Percentiles rank a stretch among this genome's conserved stretches.
phyloP scores from a whole-genome alignment of 805 yeast species.

The Zygoascus biomembranicola region DNA sequence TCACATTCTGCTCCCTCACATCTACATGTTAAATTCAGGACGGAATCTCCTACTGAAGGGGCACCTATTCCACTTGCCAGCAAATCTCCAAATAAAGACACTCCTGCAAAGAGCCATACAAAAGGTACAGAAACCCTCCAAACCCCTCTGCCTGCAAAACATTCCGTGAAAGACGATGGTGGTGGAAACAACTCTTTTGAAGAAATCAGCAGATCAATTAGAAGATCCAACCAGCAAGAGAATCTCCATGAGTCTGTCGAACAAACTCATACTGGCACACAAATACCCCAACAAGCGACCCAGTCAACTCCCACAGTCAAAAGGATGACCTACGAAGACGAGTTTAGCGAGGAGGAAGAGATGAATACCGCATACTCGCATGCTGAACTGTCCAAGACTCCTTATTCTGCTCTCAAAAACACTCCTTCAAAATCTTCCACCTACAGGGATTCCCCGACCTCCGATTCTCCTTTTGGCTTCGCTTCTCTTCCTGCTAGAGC shows the following conservation, averaged over 20 bases:
- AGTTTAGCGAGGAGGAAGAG: background rate
- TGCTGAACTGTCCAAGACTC: background rate
- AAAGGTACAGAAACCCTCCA: background rate
- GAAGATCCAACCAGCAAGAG: background rate
- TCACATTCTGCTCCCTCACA: background rate
- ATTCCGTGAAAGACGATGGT: background rate
- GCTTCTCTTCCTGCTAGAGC: conserved; percentile 14
- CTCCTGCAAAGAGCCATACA: background rate
- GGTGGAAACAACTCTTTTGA: conserved; percentile 9
- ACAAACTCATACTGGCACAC: background rate
- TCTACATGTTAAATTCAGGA: background rate
- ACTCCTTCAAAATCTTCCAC: background rate
- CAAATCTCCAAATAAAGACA: background rate
- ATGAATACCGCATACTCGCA: background rate
- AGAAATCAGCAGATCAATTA: conserved; percentile 14
- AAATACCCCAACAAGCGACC: background rate
- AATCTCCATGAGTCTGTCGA: background rate
- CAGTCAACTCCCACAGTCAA: background rate
- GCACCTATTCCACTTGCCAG: background rate
- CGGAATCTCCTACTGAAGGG: background rate
- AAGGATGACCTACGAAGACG: background rate
- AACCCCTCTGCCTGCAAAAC: background rate
- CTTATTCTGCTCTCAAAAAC: background rate
- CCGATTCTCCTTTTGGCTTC: conserved; percentile 8
- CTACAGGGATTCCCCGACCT: background rate